A percentile compares a stretch with the other conserved stretches of the same genome.
Evolutionary conservation across 371 early-diverging fungal species (phyloP).

Genomic region (Parasitella parasitica): DNA sequence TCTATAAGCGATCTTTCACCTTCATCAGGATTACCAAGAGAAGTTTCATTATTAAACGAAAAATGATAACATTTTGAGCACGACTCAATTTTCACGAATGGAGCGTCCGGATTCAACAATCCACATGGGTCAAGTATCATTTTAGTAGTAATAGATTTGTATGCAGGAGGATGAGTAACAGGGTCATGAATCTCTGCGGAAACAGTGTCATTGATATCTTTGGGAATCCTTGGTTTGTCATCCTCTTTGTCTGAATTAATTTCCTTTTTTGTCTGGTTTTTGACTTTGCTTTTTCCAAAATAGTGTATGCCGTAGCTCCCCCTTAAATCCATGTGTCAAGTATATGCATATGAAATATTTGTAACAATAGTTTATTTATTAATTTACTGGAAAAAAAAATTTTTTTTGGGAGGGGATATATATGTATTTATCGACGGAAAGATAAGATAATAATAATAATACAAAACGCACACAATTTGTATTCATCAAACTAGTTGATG

Average conservation of each 20-base stretch:
- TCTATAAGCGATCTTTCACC: background rate
- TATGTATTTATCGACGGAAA: background rate
- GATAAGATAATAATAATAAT: background rate
- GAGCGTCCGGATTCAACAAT: constrained; percentile 6
- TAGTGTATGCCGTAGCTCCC: background rate
- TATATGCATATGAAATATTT: background rate
- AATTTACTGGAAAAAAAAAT: background rate
- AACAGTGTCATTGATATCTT: background rate
- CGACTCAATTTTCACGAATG: constrained; percentile 29
- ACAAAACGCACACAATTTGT: background rate
- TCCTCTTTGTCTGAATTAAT: too few species aligned
- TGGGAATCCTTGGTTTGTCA: background rate
- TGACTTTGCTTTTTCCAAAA: too few species aligned
- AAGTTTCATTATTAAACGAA: constrained; percentile 12
- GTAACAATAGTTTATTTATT: background rate
- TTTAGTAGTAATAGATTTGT: background rate
- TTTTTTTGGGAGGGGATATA: background rate
- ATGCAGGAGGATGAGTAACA: background rate
- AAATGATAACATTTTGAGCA: constrained; percentile 31
- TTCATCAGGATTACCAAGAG: background rate
- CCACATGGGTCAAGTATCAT: constrained; percentile 7
- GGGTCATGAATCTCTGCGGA: background rate
- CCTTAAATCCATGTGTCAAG: background rate
- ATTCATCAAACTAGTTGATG: constrained; percentile 1
- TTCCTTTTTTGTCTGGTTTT: too few species aligned